Evolutionary conservation across 345 rosid species (phyloP).

Genomic region (Gossypium stocksii): DNA sequence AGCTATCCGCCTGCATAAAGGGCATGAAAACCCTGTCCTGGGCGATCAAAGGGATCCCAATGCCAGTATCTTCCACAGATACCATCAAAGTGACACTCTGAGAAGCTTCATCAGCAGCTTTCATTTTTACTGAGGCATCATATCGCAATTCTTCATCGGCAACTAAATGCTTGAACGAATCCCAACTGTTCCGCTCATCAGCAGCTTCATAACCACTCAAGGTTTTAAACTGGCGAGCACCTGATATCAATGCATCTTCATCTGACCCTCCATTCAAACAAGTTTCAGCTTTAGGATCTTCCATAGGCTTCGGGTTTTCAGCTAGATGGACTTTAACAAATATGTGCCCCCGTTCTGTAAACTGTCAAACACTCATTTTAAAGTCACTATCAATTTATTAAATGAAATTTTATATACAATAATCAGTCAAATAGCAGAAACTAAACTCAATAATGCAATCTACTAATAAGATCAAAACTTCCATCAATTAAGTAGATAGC

Average conservation of each 20-base stretch:
- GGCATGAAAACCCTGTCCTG: conserved; percentile 92
- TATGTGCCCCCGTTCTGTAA: conserved; percentile 91
- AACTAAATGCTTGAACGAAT: conserved; percentile 60
- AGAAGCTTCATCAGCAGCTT: conserved; percentile 32
- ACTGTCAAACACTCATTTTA: conserved; percentile 40
- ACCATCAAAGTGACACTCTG: conserved; percentile 59
- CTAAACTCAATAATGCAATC: not conserved
- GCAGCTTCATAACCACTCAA: conserved; percentile 92
- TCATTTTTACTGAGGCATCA: conserved; percentile 32
- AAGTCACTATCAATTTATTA: conserved; percentile 9
- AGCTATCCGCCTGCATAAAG: conserved; percentile 97
- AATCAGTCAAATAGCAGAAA: not conserved
- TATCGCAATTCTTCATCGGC: conserved; percentile 37
- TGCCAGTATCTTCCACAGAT: conserved; percentile 92
- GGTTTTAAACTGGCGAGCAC: conserved; percentile 46
- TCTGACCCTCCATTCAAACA: conserved; percentile 49
- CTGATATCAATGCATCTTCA: conserved; percentile 28
- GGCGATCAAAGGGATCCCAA: conserved; percentile 79
- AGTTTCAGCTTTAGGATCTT: conserved; percentile 33
- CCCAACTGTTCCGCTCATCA: conserved; percentile 84
- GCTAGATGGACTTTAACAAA: conserved; percentile 83
- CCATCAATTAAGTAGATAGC: not conserved
- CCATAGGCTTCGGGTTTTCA: conserved; percentile 43
- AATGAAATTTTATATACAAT: not conserved
- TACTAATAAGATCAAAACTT: not conserved